Evolutionary conservation across 495 filamentous ascomycete genomes (phyloP), one percentile per base, ranked within the genome.

Genomic region (Podospora australis): DNA sequence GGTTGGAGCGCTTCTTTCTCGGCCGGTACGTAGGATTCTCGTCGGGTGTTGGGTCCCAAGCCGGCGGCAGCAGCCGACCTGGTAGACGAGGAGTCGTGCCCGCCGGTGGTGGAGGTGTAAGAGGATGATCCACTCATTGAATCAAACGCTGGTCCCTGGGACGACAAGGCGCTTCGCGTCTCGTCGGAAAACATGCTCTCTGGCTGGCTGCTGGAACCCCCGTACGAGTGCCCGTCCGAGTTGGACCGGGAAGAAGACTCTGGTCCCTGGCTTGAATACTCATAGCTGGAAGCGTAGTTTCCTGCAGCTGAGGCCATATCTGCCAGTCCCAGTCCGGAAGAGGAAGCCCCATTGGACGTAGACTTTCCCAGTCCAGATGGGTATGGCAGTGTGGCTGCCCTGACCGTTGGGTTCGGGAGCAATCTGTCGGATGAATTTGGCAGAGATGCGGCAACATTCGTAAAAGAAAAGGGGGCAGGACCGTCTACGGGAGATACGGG

Each of bases 381-480:
- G 57, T 64, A 46, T 50, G 56, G 59, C 52, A 66, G 35, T 50
- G 53, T 42, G 29, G 59, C n/a, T 11, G 46, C 58, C 44, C 39
- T 65, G 19, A 19, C 57, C 34, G 57, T 57, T 23, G 50, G 72
- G 58, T 50, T 55, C 13, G 70, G 68, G 8, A 72, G 63, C 19
- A 71, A 47, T 4, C 72, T 67, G 41, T 73, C 71, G 22, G 35
- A 52, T 4, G 64, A 47, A 16, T 54, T 26, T 0, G 65, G 66
- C 1, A 70, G 54, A 0, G 70, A 69, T 0, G 70, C 67, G 9
- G 69, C 65, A 19, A 67, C 66, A n/a, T 60, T 54, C 0, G 67
- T 64, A 13, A 71, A 57, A 13, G 69, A 70, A 26, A 71, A 68
- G 23, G 56, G 60, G 4, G 61, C n/a, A n/a, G n/a, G n/a, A n/a